These are phyloP conservation scores for Dothidotthia symphoricarpi DNA, from an alignment of 2,329 filamentous ascomycete species.

Conservation along the genomic window DNA sequence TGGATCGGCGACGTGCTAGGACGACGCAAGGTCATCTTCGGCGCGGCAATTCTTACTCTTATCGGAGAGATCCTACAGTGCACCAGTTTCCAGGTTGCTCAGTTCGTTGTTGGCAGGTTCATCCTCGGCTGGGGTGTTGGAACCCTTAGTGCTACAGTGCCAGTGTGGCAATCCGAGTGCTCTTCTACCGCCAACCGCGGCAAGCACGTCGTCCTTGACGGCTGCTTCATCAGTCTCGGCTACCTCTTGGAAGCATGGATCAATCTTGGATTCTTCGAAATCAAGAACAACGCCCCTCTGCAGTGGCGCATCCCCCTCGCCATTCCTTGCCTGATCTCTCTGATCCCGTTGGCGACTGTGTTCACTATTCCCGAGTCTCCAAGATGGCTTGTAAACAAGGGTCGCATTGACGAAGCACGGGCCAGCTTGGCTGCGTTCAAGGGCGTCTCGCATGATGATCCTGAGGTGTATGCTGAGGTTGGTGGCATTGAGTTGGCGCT, in stretches of 20 bases:
- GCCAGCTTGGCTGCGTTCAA: conserved; percentile 43
- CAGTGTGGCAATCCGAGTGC: conserved; percentile 49
- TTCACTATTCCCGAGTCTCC: conserved; percentile 72
- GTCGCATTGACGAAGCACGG: conserved; percentile 64
- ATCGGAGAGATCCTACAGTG: conserved; percentile 48
- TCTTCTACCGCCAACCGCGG: conserved; percentile 42
- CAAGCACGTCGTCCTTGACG: conserved; percentile 45
- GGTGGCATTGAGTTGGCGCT: conserved; percentile 58
- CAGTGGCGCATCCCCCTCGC: conserved; percentile 68
- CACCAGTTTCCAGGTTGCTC: conserved; percentile 47
- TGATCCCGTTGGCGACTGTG: conserved; percentile 56
- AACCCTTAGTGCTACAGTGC: conserved; percentile 46
- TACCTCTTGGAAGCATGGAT: conserved; percentile 51
- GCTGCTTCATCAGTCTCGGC: conserved; percentile 49
- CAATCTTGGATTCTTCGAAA: conserved; percentile 57
- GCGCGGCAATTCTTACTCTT: conserved; percentile 42
- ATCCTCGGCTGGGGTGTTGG: conserved; percentile 48
- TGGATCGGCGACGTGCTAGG: conserved; percentile 49
- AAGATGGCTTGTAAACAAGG: conserved; percentile 65
- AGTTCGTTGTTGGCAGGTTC: conserved; percentile 49
- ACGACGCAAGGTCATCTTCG: conserved; percentile 47
- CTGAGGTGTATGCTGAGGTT: conserved; percentile 62
- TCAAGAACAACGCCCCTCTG: conserved; percentile 54
- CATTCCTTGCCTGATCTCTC: conserved; percentile 57
- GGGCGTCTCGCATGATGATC: conserved; percentile 40